Evolutionary conservation across 345 rosid species (phyloP).

Genomic region (Mallotus nudiflorus): DNA sequence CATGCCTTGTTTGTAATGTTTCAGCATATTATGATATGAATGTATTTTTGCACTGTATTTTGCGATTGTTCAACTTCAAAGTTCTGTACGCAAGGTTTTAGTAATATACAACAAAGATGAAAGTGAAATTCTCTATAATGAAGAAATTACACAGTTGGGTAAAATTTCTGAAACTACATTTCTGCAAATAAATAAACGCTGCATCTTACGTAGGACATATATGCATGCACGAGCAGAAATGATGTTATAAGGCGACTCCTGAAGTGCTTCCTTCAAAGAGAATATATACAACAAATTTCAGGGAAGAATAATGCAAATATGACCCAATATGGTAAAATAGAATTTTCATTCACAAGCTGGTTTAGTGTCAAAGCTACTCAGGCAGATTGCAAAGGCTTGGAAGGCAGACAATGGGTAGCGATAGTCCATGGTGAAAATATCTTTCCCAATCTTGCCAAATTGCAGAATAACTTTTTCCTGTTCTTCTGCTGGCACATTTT

Average conservation of each 20-base stretch:
- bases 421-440: constrained; percentile 93
- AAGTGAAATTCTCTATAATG: constrained; percentile 13
- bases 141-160: constrained; percentile 15
- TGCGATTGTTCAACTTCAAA: neutral
- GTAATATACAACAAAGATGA: constrained; percentile 1
- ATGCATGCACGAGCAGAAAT: constrained; percentile 7
- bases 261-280: constrained; percentile 23
- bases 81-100: neutral
- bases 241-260: constrained; percentile 16
- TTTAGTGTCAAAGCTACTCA: constrained; percentile 96
- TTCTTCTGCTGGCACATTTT: constrained; percentile 57
- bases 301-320: constrained; percentile 22
- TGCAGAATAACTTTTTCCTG: constrained; percentile 78
- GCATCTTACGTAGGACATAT: constrained; percentile 26
- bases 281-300: constrained; percentile 43
- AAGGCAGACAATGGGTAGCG: constrained; percentile 90
- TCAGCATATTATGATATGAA: constrained; percentile 18
- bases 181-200: constrained; percentile 17
- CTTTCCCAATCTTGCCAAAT: constrained; percentile 94
- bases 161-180: constrained; percentile 5
- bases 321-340: constrained; percentile 17
- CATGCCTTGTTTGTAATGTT: neutral
- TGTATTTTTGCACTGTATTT: constrained; percentile 4
- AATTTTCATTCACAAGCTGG: constrained; percentile 73
- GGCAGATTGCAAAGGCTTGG: constrained; percentile 92